These are phyloP conservation scores for Aspergillus fijiensis DNA, from an alignment of 2,329 filamentous ascomycete species.

Conservation along the genomic window DNA sequence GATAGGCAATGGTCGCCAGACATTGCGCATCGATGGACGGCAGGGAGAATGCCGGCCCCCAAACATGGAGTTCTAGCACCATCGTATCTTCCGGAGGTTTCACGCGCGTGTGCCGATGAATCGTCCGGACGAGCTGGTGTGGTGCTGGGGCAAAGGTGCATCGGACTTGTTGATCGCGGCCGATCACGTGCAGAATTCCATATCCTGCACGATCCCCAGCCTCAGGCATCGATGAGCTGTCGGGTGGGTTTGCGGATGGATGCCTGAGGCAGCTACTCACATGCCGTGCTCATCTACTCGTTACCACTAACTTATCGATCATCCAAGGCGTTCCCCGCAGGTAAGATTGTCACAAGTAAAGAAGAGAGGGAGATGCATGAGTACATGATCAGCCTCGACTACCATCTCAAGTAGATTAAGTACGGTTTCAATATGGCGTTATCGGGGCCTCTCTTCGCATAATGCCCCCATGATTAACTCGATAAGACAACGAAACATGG, in stretches of 20 bases:
- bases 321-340: background rate
- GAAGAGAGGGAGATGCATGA: no score
- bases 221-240: background rate
- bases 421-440: background rate
- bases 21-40: conserved; percentile 92
- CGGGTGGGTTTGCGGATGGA: background rate
- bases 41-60: conserved; percentile 84
- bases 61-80: conserved; percentile 77
- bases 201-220: background rate
- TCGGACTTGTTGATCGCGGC: background rate
- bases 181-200: background rate
- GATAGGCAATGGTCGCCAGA: conserved; percentile 76
- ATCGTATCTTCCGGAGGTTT: conserved; percentile 33
- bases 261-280: background rate
- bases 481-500: background rate
- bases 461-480: background rate
- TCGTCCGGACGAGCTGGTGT: background rate
- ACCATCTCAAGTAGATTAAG: background rate
- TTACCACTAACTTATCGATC: background rate
- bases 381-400: background rate
- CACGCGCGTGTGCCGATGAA: background rate
- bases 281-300: background rate
- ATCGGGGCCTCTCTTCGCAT: background rate
- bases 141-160: background rate
- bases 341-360: background rate